phyloP scores from a whole-genome alignment of 2,329 filamentous ascomycete species.

The Fusarium lateritium region DNA sequence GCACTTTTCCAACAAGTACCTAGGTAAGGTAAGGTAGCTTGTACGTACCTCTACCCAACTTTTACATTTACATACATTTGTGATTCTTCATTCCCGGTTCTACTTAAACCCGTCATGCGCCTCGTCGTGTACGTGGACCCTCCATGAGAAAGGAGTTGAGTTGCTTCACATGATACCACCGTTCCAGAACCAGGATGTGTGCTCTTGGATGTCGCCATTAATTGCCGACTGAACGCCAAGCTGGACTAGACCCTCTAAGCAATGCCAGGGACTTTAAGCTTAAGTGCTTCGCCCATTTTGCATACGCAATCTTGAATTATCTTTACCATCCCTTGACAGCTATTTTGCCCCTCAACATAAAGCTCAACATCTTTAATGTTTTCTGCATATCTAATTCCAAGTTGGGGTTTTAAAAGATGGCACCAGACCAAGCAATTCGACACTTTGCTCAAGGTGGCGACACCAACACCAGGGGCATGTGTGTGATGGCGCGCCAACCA shows the following conservation, averaged over 20 bases:
- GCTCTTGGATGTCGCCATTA: slow-evolving; percentile 10
- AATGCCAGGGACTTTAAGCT: slow-evolving; percentile 37
- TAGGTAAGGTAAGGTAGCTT: too few species aligned
- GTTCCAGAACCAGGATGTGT: neutral
- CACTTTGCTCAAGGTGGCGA: slow-evolving; percentile 32
- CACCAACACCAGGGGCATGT: slow-evolving; percentile 32
- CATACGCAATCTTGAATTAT: slow-evolving; percentile 32
- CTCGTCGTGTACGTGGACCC: slow-evolving; percentile 17
- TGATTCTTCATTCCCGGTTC: slow-evolving; percentile 1
- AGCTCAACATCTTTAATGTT: neutral
- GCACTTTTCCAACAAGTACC: neutral
- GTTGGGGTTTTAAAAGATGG: slow-evolving; percentile 1
- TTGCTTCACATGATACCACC: neutral
- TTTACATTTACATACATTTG: neutral
- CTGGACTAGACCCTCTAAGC: slow-evolving; percentile 28
- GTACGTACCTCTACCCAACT: neutral
- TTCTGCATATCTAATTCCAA: neutral
- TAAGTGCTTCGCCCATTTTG: slow-evolving; percentile 40
- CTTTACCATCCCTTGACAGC: slow-evolving; percentile 4
- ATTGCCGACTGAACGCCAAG: slow-evolving; percentile 29
- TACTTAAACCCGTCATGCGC: slow-evolving; percentile 17
- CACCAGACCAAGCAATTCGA: slow-evolving; percentile 15
- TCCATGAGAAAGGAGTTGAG: neutral
- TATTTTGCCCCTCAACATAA: slow-evolving; percentile 7
- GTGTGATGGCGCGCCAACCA: slow-evolving; percentile 24